A percentile compares a stretch with the other conserved stretches of the same genome.
Evolutionary conservation across 495 filamentous ascomycete species (phyloP).

Genomic region (Tuber microsphaerosporum): DNA sequence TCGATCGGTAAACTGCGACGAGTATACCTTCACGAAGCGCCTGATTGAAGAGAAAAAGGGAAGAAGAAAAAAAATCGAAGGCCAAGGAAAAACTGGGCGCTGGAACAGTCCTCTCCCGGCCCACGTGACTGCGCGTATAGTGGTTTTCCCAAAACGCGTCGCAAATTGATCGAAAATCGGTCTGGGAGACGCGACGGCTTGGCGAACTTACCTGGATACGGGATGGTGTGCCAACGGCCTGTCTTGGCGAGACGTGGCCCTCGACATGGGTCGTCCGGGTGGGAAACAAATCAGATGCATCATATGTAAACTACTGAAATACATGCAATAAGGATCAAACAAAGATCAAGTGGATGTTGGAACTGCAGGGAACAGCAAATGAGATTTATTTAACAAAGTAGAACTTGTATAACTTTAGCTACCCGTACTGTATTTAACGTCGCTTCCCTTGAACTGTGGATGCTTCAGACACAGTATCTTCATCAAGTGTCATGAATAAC

Average conservation of each 20-base stretch:
- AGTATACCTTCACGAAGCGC: not conserved
- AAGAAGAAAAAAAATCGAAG: not conserved
- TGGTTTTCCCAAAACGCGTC: not conserved
- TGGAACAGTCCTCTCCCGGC: not conserved
- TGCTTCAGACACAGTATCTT: not conserved
- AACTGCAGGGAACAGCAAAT: not conserved
- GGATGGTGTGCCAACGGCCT: not conserved
- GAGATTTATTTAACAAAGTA: not conserved
- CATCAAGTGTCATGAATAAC: not conserved
- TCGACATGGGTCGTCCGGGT: not conserved
- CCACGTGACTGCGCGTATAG: not conserved
- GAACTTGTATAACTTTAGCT: not conserved
- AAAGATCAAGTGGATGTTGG: not conserved
- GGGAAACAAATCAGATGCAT: not conserved
- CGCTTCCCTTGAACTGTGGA: not conserved
- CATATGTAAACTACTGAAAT: not conserved
- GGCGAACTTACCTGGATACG: constrained; percentile 2
- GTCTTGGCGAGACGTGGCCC: not conserved
- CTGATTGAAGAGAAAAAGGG: not conserved
- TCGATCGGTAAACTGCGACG: not conserved
- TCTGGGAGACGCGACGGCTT: constrained; percentile 4
- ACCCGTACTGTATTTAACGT: not conserved
- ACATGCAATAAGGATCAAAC: not conserved
- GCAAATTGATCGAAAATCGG: not conserved
- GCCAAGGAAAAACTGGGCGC: constrained; percentile 1